A percentile compares a stretch with the other conserved stretches of the same genome.
phyloP scores from a whole-genome alignment of 2,329 filamentous ascomycete genomes.

The Lizonia empirigonia region DNA sequence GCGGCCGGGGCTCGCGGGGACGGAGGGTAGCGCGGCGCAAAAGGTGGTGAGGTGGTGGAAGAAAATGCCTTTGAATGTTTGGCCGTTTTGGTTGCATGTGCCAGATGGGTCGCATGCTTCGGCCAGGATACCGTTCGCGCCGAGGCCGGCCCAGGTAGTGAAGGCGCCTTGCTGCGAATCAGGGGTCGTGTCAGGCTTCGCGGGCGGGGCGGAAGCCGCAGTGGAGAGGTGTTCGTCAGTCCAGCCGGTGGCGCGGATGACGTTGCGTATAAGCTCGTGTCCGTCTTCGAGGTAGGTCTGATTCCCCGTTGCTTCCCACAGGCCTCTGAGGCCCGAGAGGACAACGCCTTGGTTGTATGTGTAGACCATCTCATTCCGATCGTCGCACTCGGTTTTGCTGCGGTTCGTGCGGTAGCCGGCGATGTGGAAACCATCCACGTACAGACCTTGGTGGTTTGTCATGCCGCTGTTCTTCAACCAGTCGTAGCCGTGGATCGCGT shows the following conservation, averaged over 20 bases:
- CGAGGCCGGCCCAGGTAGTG: conserved; percentile 71
- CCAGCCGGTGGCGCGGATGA: conserved; percentile 82
- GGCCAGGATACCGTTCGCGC: conserved; percentile 79
- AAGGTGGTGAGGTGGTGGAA: conserved; percentile 86
- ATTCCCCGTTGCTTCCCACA: conserved; percentile 81
- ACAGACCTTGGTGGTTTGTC: conserved; percentile 76
- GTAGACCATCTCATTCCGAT: conserved; percentile 86
- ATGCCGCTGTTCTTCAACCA: conserved; percentile 84
- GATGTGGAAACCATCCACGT: conserved; percentile 89
- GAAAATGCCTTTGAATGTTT: conserved; percentile 95
- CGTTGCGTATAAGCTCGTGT: conserved; percentile 74
- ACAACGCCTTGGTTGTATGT: conserved; percentile 96
- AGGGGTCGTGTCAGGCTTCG: conserved; percentile 11
- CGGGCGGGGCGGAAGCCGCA: conserved; percentile 1
- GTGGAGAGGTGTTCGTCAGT: conserved; percentile 31
- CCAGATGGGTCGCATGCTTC: conserved; percentile 79
- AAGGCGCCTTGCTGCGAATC: neutral
- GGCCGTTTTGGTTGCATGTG: conserved; percentile 78
- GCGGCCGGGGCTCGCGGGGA: conserved; percentile 53
- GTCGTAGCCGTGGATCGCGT: conserved; percentile 76
- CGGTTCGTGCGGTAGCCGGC: conserved; percentile 62
- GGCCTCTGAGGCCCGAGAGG: conserved; percentile 76
- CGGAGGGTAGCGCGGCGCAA: conserved; percentile 66
- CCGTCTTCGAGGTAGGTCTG: conserved; percentile 75
- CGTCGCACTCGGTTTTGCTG: conserved; percentile 74